Conservation (phyloP, 192 early-diverging fungal species). For the Podila epicladia region DNA sequence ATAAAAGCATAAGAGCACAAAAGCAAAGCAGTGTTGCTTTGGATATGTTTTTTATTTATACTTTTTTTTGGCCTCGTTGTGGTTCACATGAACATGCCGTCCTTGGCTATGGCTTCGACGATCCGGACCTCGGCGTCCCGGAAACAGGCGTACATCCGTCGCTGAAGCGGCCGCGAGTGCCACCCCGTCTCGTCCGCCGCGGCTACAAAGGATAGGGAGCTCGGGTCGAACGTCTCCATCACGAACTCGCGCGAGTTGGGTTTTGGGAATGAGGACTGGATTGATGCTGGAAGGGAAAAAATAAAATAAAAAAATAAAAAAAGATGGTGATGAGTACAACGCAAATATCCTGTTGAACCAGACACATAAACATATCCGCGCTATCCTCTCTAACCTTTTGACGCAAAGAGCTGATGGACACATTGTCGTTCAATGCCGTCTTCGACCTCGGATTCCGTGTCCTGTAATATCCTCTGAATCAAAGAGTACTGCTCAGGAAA, state of each 20-base stretch:
- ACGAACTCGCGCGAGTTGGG: conserved; percentile 68
- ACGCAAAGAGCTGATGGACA: conserved; percentile 62
- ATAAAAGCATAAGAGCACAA: neutral
- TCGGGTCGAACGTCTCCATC: conserved; percentile 52
- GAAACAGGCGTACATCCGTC: conserved; percentile 16
- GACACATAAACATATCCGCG: too few species aligned
- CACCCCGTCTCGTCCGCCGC: conserved; percentile 10
- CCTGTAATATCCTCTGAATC: conserved; percentile 59
- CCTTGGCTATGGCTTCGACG: conserved; percentile 45
- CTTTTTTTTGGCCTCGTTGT: neutral
- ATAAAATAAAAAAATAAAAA: too few species aligned
- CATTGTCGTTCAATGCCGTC: conserved; percentile 65
- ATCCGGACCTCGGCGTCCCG: conserved; percentile 36
- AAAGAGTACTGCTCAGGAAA: conserved; percentile 67
- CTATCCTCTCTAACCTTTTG: conserved; percentile 28
- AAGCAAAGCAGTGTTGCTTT: neutral
- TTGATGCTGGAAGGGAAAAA: neutral
- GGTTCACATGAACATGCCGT: conserved; percentile 26
- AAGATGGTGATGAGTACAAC: neutral
- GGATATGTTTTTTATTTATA: neutral
- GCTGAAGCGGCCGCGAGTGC: conserved; percentile 16
- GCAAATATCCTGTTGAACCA: too few species aligned
- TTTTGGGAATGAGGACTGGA: conserved; percentile 52
- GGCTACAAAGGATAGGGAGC: neutral
- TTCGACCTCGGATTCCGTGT: conserved; percentile 48